These are phyloP conservation scores for Trichoderma asperelloides DNA, from an alignment of 495 filamentous ascomycete species.

Conservation along the genomic window DNA sequence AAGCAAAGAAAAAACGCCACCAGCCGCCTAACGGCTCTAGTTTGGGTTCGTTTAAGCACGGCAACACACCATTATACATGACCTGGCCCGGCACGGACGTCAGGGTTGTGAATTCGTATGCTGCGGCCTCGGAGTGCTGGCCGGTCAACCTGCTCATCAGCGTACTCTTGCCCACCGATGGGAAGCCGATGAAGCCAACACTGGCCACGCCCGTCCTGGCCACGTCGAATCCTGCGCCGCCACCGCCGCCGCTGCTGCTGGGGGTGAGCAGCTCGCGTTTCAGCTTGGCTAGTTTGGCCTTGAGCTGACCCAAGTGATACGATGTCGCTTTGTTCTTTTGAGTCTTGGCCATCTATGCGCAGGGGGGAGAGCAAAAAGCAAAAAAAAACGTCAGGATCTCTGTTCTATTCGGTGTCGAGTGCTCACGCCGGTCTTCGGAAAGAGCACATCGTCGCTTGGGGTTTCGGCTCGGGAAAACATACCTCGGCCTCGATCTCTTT, in stretches of 20 bases:
- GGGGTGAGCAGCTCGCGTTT: conserved; percentile 93
- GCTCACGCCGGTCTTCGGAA: neutral
- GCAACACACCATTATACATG: conserved; percentile 68
- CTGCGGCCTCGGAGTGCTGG: conserved; percentile 92
- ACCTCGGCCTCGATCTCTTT: conserved; percentile 94
- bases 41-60: neutral
- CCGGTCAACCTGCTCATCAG: conserved; percentile 91
- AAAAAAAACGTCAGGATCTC: neutral
- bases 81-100: conserved; percentile 97
- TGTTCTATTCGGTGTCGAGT: no score
- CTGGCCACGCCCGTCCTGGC: conserved; percentile 95
- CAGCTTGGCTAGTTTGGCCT: conserved; percentile 96
- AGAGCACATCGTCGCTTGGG: conserved; percentile 15
- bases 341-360: conserved; percentile 73
- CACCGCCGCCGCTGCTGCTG: conserved; percentile 69
- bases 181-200: conserved; percentile 82
- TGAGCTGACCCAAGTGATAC: conserved; percentile 80
- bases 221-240: conserved; percentile 92
- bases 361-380: neutral
- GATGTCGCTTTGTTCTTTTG: conserved; percentile 98
- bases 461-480: conserved; percentile 21
- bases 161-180: conserved; percentile 96
- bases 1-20: neutral
- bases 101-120: conserved; percentile 97
- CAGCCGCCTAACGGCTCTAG: no score